These are phyloP conservation scores for Chaetomidium leptoderma DNA, from an alignment of 495 filamentous ascomycete species.

Conservation along the genomic window DNA sequence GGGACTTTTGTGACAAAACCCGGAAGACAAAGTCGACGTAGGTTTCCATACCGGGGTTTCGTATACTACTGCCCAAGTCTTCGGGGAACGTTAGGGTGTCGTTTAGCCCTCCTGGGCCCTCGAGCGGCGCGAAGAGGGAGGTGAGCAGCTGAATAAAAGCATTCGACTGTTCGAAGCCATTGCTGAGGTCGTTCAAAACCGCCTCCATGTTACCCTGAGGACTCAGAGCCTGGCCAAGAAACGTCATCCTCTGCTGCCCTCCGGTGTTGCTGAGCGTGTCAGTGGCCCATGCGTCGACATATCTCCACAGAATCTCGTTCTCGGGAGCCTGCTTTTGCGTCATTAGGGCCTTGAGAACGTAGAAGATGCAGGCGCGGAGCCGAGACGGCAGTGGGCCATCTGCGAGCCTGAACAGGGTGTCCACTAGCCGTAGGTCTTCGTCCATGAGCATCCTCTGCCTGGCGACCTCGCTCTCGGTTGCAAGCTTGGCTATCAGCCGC, in stretches of 20 bases:
- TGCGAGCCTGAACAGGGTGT: constrained; percentile 64
- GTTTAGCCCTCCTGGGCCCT: constrained; percentile 54
- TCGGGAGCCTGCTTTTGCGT: constrained; percentile 56
- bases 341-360: constrained; percentile 61
- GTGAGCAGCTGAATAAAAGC: constrained; percentile 73
- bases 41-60: constrained; percentile 81
- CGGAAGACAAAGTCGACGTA: constrained; percentile 85
- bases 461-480: constrained; percentile 60
- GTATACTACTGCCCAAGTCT: constrained; percentile 68
- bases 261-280: constrained; percentile 43
- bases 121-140: constrained; percentile 59
- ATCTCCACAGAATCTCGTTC: constrained; percentile 63
- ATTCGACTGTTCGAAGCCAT: constrained; percentile 74
- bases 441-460: constrained; percentile 65
- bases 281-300: constrained; percentile 68
- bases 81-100: constrained; percentile 85
- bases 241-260: constrained; percentile 33
- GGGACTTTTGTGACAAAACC: constrained; percentile 60
- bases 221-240: constrained; percentile 37
- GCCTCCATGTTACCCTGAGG: constrained; percentile 48
- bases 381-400: constrained; percentile 64
- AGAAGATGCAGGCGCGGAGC: constrained; percentile 73
- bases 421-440: constrained; percentile 56
- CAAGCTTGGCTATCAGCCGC: constrained; percentile 75
- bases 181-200: constrained; percentile 55